Evolutionary conservation across 352 stramenopile genomes (phyloP).

Genomic region (Blastocystis sp.): DNA sequence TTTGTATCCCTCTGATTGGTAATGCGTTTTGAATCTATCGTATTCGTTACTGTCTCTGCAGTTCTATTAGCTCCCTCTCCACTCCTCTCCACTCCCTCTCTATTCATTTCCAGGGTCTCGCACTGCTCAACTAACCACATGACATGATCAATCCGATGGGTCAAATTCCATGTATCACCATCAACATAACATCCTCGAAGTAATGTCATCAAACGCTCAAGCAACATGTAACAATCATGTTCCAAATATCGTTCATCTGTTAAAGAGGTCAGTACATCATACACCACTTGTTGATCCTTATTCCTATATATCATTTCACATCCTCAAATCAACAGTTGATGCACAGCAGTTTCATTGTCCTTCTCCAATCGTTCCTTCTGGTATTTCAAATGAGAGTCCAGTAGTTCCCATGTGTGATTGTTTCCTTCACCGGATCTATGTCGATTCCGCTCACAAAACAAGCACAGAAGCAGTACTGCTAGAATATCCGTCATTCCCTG

Average conservation of each 20-base stretch:
- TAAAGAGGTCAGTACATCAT: background rate
- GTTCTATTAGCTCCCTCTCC: background rate
- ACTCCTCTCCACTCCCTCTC: background rate
- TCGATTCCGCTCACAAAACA: slow-evolving; percentile 43
- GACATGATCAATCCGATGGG: background rate
- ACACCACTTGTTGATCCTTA: background rate
- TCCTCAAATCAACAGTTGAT: background rate
- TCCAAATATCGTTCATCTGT: background rate
- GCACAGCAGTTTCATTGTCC: background rate
- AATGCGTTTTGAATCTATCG: background rate
- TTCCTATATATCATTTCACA: background rate
- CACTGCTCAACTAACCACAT: background rate
- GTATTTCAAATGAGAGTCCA: slow-evolving; percentile 31
- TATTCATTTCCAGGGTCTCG: background rate
- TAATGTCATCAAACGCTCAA: background rate
- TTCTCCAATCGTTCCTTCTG: background rate
- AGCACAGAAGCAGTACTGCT: slow-evolving; percentile 53
- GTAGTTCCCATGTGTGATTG: slow-evolving; percentile 9
- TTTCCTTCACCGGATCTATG: background rate
- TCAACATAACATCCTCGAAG: background rate
- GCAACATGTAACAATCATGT: slow-evolving; percentile 40
- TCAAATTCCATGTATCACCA: background rate
- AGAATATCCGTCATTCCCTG: slow-evolving; percentile 64
- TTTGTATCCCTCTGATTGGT: background rate
- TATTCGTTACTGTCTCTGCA: background rate